Evolutionary conservation across 192 early-diverging fungal genomes (phyloP).

Genomic region (Umbelopsis vinacea): DNA sequence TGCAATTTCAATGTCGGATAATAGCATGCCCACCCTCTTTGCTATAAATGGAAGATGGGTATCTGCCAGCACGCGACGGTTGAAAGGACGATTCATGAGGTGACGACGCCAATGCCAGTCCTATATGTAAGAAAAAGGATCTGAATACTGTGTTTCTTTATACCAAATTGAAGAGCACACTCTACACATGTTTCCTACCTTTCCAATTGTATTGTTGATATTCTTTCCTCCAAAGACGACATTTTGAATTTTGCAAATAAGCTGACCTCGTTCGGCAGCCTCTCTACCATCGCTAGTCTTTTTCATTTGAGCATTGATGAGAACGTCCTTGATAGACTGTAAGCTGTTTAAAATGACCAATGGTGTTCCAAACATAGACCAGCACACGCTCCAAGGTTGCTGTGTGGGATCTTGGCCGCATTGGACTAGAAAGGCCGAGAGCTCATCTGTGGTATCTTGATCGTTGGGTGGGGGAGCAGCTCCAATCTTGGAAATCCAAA

Average conservation of each 20-base stretch:
- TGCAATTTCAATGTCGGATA: slow-evolving; percentile 8
- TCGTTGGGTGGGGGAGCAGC: slow-evolving; percentile 36
- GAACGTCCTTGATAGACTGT: slow-evolving; percentile 38
- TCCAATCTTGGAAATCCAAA: slow-evolving; percentile 34
- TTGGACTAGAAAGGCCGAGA: slow-evolving; percentile 33
- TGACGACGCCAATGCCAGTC: slow-evolving; percentile 47
- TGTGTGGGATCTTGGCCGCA: slow-evolving; percentile 23
- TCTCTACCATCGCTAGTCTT: slow-evolving; percentile 17
- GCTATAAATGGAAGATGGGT: slow-evolving; percentile 37
- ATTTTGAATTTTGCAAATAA: slow-evolving; percentile 34
- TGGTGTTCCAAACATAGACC: slow-evolving; percentile 29
- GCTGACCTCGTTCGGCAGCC: slow-evolving; percentile 33
- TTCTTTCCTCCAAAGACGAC: slow-evolving; percentile 40
- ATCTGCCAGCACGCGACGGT: slow-evolving; percentile 32
- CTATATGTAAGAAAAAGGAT: background rate
- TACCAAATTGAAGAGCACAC: no score
- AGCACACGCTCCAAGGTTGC: slow-evolving; percentile 32
- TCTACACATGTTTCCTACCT: slow-evolving; percentile 23
- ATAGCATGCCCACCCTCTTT: slow-evolving; percentile 1
- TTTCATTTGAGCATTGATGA: slow-evolving; percentile 36
- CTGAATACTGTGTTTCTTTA: no score
- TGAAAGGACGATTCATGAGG: slow-evolving; percentile 38
- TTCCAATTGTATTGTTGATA: slow-evolving; percentile 37
- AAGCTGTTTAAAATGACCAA: slow-evolving; percentile 38
- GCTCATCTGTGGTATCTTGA: slow-evolving; percentile 19